phyloP scores from a whole-genome alignment of 2,329 filamentous ascomycete species.

The Botrytis deweyae region DNA sequence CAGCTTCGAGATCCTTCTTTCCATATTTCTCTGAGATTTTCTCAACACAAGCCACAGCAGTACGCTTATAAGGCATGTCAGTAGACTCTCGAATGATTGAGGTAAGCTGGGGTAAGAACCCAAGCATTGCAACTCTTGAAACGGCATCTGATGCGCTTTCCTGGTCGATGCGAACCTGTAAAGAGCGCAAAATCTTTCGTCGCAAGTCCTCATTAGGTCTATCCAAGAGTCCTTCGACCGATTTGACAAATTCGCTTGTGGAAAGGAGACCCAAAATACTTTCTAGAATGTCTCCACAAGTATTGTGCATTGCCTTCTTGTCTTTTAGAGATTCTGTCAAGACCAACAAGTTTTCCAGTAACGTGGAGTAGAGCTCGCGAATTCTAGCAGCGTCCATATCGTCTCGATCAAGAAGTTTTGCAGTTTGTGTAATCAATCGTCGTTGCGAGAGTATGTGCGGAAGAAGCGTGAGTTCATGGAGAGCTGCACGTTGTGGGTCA shows the following conservation, averaged over 20 bases:
- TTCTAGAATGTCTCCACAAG: constrained; percentile 69
- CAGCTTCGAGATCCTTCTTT: constrained; percentile 79
- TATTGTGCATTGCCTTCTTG: constrained; percentile 54
- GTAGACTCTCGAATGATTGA: constrained; percentile 70
- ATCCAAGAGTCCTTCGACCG: constrained; percentile 77
- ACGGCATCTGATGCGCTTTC: constrained; percentile 67
- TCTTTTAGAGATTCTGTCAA: constrained; percentile 65
- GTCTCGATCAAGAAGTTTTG: constrained; percentile 57
- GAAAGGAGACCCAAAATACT: constrained; percentile 82
- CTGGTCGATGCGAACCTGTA: constrained; percentile 75
- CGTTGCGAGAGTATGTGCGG: constrained; percentile 58
- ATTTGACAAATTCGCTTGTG: constrained; percentile 84
- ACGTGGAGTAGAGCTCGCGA: constrained; percentile 65
- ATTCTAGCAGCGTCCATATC: constrained; percentile 66
- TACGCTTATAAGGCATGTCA: constrained; percentile 76
- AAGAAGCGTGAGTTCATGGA: constrained; percentile 56
- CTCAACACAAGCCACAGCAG: constrained; percentile 85
- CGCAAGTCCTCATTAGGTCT: constrained; percentile 73
- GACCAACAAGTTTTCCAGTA: constrained; percentile 63
- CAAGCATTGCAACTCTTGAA: constrained; percentile 69
- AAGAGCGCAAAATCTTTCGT: constrained; percentile 74
- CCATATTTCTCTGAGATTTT: constrained; percentile 94
- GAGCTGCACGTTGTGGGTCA: constrained; percentile 52
- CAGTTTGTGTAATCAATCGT: constrained; percentile 56
- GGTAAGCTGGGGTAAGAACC: constrained; percentile 77